Conservation (phyloP, 2,329 filamentous ascomycete genomes). For the Podosphaera fusca region DNA sequence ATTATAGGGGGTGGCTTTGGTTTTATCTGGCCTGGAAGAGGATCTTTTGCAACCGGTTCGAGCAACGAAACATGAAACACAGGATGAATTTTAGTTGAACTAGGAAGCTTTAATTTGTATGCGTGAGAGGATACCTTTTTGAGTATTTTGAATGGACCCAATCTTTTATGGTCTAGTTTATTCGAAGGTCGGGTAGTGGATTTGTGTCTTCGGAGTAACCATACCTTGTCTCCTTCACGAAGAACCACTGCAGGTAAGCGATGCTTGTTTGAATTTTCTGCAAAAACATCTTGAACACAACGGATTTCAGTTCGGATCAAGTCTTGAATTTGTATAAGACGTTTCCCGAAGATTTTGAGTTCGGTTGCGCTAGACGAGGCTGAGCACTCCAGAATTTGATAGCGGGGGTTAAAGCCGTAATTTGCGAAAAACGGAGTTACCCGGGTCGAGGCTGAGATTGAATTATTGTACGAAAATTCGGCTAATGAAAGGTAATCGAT, state of each 20-base stretch:
- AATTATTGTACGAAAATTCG: not conserved
- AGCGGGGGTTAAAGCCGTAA: not conserved
- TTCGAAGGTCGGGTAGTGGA: not conserved
- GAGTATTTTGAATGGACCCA: slow-evolving; percentile 1
- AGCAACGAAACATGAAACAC: slow-evolving; percentile 3
- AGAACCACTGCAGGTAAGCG: not conserved
- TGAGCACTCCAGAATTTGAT: not conserved
- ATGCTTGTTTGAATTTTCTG: not conserved
- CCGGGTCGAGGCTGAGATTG: not conserved
- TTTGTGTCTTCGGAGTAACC: slow-evolving; percentile 1
- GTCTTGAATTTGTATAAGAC: not conserved
- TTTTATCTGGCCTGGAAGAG: not conserved
- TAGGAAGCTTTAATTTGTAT: slow-evolving; percentile 1
- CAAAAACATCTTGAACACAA: not conserved
- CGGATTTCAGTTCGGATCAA: not conserved
- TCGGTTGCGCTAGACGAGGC: not conserved
- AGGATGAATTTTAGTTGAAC: slow-evolving; percentile 1
- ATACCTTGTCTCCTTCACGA: not conserved
- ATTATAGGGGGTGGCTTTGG: not conserved
- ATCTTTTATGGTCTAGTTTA: slow-evolving; percentile 1
- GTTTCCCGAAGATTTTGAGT: not conserved
- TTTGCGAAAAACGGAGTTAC: not conserved
- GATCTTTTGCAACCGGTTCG: not conserved
- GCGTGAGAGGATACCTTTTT: not conserved
- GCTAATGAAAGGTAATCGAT: slow-evolving; percentile 1